phyloP scores from a whole-genome alignment of 140 eudicot species.

The Cichorium intybus region DNA sequence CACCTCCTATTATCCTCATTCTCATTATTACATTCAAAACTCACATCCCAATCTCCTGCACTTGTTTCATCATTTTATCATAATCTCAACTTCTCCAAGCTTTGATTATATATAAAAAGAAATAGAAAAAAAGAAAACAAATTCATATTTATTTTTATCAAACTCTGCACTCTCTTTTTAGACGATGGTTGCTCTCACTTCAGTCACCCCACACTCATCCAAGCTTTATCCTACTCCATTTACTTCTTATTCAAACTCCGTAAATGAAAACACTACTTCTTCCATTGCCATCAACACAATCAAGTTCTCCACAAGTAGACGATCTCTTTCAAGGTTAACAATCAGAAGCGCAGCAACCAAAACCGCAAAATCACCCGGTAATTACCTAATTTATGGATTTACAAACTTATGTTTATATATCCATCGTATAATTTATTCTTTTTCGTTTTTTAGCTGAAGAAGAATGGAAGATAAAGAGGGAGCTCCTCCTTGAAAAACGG shows the following conservation, averaged over 20 bases:
- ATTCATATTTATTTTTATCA: not conserved
- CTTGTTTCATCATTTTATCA: slow-evolving; percentile 14
- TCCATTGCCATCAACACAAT: slow-evolving; percentile 23
- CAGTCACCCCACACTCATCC: slow-evolving; percentile 57
- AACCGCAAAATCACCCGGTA: slow-evolving; percentile 95
- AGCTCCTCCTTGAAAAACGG: slow-evolving; percentile 70
- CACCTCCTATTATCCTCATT: slow-evolving; percentile 22
- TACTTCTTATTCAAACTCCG: slow-evolving; percentile 21
- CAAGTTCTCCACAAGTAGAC: slow-evolving; percentile 27
- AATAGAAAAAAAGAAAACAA: not conserved
- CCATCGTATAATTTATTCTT: not conserved
- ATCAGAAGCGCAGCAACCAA: slow-evolving; percentile 79
- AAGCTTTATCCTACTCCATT: slow-evolving; percentile 31
- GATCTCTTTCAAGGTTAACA: slow-evolving; percentile 26
- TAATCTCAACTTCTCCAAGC: not conserved
- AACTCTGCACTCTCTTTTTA: slow-evolving; percentile 13
- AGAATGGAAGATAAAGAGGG: slow-evolving; percentile 85
- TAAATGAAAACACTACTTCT: slow-evolving; percentile 33
- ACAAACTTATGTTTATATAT: not conserved
- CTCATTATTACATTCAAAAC: slow-evolving; percentile 2
- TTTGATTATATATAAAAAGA: not conserved
- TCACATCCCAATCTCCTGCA: slow-evolving; percentile 5
- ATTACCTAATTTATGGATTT: not conserved
- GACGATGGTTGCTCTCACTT: slow-evolving; percentile 66
- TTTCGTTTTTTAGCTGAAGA: slow-evolving; percentile 69